Evolutionary conservation across 176 grass and related monocot genomes (phyloP).

Genomic region (Avena sativa): DNA sequence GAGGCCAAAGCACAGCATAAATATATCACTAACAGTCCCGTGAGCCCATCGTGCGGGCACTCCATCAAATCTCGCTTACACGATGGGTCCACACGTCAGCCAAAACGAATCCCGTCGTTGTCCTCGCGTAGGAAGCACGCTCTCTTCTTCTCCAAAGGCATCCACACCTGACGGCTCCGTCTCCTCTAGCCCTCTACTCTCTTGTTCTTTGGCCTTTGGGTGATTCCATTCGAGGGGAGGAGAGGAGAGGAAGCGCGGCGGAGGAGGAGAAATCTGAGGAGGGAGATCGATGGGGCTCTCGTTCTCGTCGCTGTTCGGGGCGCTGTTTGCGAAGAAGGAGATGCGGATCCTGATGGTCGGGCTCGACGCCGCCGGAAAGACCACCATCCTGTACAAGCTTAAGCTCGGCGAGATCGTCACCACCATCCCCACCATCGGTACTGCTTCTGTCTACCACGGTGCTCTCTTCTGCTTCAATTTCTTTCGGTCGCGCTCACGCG

Average conservation of each 20-base stretch:
- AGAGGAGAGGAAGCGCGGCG: background rate
- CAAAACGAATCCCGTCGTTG: too few species aligned
- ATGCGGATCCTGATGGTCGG: conserved; percentile 79
- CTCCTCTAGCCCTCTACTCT: background rate
- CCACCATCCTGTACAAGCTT: conserved; percentile 79
- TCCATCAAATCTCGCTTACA: background rate
- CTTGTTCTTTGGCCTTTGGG: background rate
- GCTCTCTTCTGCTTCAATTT: background rate
- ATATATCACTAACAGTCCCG: too few species aligned
- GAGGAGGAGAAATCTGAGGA: background rate
- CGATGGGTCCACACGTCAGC: background rate
- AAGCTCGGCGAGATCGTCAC: conserved; percentile 79
- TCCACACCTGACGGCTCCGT: background rate
- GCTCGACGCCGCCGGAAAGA: conserved; percentile 72
- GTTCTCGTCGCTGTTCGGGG: conserved; percentile 46
- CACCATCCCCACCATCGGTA: conserved; percentile 73
- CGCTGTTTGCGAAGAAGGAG: conserved; percentile 75
- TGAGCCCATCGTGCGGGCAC: background rate
- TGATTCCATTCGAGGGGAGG: background rate
- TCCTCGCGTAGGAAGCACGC: too few species aligned
- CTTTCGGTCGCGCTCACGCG: background rate
- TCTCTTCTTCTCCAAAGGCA: conserved; percentile 2
- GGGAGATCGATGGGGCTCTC: conserved; percentile 36
- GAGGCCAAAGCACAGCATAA: too few species aligned
- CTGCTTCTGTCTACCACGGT: background rate